phyloP scores from a whole-genome alignment of 1,139 yeast species.

The Nakaseomyces sp. region DNA sequence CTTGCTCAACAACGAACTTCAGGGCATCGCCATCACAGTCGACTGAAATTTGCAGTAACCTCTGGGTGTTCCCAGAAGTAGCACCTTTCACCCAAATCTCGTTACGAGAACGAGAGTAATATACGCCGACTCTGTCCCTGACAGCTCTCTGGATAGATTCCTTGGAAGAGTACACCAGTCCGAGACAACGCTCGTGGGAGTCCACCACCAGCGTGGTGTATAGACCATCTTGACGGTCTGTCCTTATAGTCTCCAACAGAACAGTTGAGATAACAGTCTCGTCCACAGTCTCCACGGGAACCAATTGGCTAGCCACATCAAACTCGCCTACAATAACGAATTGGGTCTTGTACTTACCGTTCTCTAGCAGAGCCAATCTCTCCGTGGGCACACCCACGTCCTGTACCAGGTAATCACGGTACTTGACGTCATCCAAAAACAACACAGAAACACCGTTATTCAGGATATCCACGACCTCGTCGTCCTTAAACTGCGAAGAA shows the following conservation, averaged over 20 bases:
- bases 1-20: conserved; percentile 76
- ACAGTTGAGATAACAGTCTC: conserved; percentile 39
- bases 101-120: conserved; percentile 80
- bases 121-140: conserved; percentile 77
- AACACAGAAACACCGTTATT: conserved; percentile 59
- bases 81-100: conserved; percentile 95
- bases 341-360: conserved; percentile 19
- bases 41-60: conserved; percentile 50
- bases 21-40: conserved; percentile 94
- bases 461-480: conserved; percentile 49
- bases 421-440: conserved; percentile 36
- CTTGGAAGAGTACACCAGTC: conserved; percentile 81
- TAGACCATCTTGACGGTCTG: conserved; percentile 83
- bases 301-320: conserved; percentile 12
- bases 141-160: conserved; percentile 79
- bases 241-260: conserved; percentile 48
- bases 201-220: conserved; percentile 81
- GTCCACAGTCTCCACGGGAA: conserved; percentile 16
- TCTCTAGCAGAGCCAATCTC: conserved; percentile 17
- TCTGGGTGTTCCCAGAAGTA: conserved; percentile 90
- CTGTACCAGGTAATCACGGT: conserved; percentile 33
- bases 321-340: conserved; percentile 45
- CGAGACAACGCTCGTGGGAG: conserved; percentile 56
- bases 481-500: conserved; percentile 21
- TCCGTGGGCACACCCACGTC: conserved; percentile 48